Percentiles rank a stretch among this genome's conserved stretches.
These are phyloP conservation scores for Escovopsis sp. DNA, from an alignment of 2,329 filamentous ascomycete genomes.

Conservation along the genomic window DNA sequence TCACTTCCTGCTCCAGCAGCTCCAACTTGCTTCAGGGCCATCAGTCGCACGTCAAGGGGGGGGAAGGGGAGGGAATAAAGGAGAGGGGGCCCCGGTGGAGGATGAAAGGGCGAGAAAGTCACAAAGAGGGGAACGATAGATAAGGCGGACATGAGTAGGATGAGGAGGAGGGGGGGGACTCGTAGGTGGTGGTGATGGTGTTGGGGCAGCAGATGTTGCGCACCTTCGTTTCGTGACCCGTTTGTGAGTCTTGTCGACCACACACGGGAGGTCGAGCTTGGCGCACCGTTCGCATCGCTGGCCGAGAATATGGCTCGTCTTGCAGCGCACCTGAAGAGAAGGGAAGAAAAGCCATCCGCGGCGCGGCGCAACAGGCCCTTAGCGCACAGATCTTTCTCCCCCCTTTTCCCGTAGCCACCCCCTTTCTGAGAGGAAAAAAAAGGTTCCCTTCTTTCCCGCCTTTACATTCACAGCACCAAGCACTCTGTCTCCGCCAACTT, in stretches of 20 bases:
- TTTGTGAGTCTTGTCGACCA: slow-evolving; percentile 32
- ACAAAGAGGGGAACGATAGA: no score
- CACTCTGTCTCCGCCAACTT: no score
- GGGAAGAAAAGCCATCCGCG: no score
- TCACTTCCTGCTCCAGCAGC: slow-evolving; percentile 38
- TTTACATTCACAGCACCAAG: no score
- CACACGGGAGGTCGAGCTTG: slow-evolving; percentile 27
- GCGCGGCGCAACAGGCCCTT: neutral
- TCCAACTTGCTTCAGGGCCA: slow-evolving; percentile 32
- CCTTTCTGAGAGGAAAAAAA: neutral
- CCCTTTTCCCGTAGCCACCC: neutral
- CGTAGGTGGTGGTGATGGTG: no score
- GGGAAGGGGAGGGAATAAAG: neutral
- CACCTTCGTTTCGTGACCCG: slow-evolving; percentile 30
- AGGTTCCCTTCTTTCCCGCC: no score
- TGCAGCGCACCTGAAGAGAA: slow-evolving; percentile 24
- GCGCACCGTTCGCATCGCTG: slow-evolving; percentile 29
- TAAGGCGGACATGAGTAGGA: no score
- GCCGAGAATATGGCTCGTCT: slow-evolving; percentile 21
- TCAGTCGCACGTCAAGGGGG: neutral
- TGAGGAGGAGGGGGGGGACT: no score
- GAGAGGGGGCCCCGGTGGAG: neutral
- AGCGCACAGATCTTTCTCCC: neutral
- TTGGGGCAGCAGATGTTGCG: no score
- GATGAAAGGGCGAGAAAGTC: neutral